Percentiles rank a stretch among this genome's conserved stretches.
These are phyloP conservation scores for Diddensiella santjacobensis DNA, from an alignment of 805 yeast species.

Conservation along the genomic window DNA sequence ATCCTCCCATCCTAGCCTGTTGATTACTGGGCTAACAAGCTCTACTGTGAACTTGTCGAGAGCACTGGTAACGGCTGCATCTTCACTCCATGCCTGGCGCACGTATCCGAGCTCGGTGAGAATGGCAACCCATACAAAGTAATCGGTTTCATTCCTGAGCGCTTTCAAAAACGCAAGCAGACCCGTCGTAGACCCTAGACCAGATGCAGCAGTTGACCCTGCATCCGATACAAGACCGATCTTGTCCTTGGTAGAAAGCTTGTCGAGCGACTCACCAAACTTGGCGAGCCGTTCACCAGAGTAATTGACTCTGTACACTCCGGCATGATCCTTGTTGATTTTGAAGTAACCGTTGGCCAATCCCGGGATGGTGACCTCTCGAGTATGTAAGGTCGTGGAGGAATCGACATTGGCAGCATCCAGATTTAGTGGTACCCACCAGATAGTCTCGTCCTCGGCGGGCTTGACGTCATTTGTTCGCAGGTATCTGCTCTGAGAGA, in stretches of 20 bases:
- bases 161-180: constrained; percentile 46
- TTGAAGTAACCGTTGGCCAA: constrained; percentile 37
- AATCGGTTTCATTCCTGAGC: constrained; percentile 49
- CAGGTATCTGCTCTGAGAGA: constrained; percentile 71
- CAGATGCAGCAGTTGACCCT: constrained; percentile 65
- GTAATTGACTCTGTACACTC: constrained; percentile 72
- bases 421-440: constrained; percentile 39
- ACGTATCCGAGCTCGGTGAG: constrained; percentile 36
- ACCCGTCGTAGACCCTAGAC: constrained; percentile 58
- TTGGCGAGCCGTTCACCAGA: constrained; percentile 64
- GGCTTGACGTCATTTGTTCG: constrained; percentile 73
- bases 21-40: constrained; percentile 48
- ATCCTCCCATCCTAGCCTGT: constrained; percentile 59
- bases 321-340: constrained; percentile 68
- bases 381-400: constrained; percentile 31
- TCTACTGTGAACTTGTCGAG: constrained; percentile 50
- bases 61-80: constrained; percentile 40
- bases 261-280: constrained; percentile 54
- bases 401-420: constrained; percentile 21
- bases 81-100: constrained; percentile 38
- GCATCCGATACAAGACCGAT: constrained; percentile 81
- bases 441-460: constrained; percentile 65
- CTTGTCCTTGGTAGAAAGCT: constrained; percentile 70
- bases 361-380: constrained; percentile 17
- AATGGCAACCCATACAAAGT: constrained; percentile 57